These are phyloP conservation scores for Periconia sp. DNA, from an alignment of 2,329 filamentous ascomycete species.

Conservation along the genomic window DNA sequence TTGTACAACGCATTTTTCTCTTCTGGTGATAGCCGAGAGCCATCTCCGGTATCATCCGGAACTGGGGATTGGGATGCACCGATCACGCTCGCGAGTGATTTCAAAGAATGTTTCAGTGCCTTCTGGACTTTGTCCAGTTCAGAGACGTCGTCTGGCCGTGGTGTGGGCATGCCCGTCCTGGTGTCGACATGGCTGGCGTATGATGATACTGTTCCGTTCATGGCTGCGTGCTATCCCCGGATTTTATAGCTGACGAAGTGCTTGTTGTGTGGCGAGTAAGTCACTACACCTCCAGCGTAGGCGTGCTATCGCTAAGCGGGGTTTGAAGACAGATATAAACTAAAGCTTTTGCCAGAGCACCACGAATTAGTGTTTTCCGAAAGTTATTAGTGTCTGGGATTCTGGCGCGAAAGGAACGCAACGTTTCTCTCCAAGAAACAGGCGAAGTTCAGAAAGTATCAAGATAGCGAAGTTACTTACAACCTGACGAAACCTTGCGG, in stretches of 20 bases:
- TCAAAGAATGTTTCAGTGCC: constrained; percentile 32
- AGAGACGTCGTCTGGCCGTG: constrained; percentile 31
- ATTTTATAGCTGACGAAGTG: neutral
- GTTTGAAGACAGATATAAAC: neutral
- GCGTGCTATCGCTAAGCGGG: neutral
- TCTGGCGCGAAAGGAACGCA: too few relatives aligned
- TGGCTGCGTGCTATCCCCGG: neutral
- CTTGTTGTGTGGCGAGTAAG: neutral
- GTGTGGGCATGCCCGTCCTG: constrained; percentile 30
- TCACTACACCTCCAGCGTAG: neutral
- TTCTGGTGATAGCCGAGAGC: constrained; percentile 40
- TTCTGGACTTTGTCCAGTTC: constrained; percentile 36
- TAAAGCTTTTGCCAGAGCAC: neutral
- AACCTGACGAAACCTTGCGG: too few relatives aligned
- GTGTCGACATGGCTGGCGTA: constrained; percentile 36
- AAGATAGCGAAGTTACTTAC: too few relatives aligned
- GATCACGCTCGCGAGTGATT: constrained; percentile 27
- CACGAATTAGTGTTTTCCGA: too few relatives aligned
- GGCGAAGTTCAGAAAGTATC: too few relatives aligned
- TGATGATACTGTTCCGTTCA: constrained; percentile 5
- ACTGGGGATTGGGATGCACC: constrained; percentile 32
- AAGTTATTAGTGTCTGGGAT: too few relatives aligned
- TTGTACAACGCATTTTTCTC: constrained; percentile 34
- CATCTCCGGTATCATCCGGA: constrained; percentile 47
- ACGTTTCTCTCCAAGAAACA: too few relatives aligned